Percentiles rank a stretch among this genome's conserved stretches.
Evolutionary conservation across 2,329 filamentous ascomycete species (phyloP).

Genomic region (Mollisia scopiformis): DNA sequence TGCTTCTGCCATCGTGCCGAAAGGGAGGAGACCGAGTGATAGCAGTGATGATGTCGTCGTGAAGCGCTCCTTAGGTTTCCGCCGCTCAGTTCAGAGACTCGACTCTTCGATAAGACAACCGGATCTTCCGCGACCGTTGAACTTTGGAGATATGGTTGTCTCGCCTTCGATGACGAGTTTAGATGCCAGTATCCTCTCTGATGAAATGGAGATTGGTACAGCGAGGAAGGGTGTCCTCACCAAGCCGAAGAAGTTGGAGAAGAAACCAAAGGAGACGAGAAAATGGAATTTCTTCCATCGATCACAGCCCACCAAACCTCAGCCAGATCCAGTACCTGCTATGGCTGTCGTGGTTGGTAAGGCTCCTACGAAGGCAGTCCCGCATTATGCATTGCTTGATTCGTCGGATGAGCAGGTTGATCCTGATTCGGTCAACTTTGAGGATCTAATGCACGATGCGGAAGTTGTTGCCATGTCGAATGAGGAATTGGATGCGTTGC

Average conservation of each 20-base stretch:
- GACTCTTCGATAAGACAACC: slow-evolving; percentile 48
- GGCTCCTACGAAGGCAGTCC: slow-evolving; percentile 47
- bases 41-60: slow-evolving; percentile 59
- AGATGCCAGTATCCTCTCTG: slow-evolving; percentile 59
- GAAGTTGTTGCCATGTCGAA: slow-evolving; percentile 32
- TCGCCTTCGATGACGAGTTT: slow-evolving; percentile 58
- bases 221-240: slow-evolving; percentile 23
- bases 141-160: slow-evolving; percentile 42
- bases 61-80: slow-evolving; percentile 56
- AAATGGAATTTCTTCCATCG: slow-evolving; percentile 68
- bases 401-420: slow-evolving; percentile 49
- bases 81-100: slow-evolving; percentile 58
- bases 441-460: slow-evolving; percentile 55
- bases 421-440: slow-evolving; percentile 39
- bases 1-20: slow-evolving; percentile 19
- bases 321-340: slow-evolving; percentile 41
- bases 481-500: slow-evolving; percentile 34
- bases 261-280: slow-evolving; percentile 54
- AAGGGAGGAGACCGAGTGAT: slow-evolving; percentile 47
- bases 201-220: slow-evolving; percentile 53
- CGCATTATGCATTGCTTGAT: slow-evolving; percentile 66
- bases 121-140: slow-evolving; percentile 56
- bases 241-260: slow-evolving; percentile 57
- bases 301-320: slow-evolving; percentile 46
- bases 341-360: slow-evolving; percentile 52